Evolutionary conservation across 169 alveolate genomes (phyloP), one percentile per base, ranked within the genome.

Genomic region (Cytauxzoon felis): DNA sequence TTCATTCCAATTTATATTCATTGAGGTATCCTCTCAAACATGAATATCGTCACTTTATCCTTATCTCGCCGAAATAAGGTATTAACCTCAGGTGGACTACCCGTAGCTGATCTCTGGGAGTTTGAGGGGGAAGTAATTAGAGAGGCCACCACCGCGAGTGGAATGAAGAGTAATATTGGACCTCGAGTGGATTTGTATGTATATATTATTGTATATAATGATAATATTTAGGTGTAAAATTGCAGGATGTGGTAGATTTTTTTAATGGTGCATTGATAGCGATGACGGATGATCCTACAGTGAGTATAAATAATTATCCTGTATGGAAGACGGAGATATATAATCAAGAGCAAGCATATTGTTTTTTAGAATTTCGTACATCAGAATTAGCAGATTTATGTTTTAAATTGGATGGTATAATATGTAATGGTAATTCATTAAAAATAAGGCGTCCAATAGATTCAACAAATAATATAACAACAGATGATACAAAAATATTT

Each of bases 401-500:
- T 71, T 65, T 89, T 51, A 90, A 88, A 36, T 63, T 90, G 43
- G 95, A 90, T 66, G 93, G 92, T 6, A 87, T 87, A 26, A 57
- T 63, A 26, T 90, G 71, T 57, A 90, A 89, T 51, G 93, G 93
- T 30, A 62, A 53, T 36, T 54, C 88, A 11, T 68, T 90, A 27
- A 66, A 84, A 42, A 78, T 90, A 29, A 50, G 88, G 57, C 67
- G 95, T 33, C 94, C 95, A 26, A 83, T 83, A 40, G 95, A 90
- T 56, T 89, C 80, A 64, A 87, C 82, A 11, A 85, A 84, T 2
- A 88, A 91, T 26, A 76, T 90, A n/a, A 87, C 83, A 5, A 82
- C 88, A 32, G 95, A 90, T 9, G 92, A 80, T 45, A 76, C 84
- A 21, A 86, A 78, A 67, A 71, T 86, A 26, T 81, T 87, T 69